Percentiles rank a stretch among this genome's conserved stretches.
Evolutionary conservation across 202 grass and related monocot species (phyloP).

Genomic region (Digitaria exilis): DNA sequence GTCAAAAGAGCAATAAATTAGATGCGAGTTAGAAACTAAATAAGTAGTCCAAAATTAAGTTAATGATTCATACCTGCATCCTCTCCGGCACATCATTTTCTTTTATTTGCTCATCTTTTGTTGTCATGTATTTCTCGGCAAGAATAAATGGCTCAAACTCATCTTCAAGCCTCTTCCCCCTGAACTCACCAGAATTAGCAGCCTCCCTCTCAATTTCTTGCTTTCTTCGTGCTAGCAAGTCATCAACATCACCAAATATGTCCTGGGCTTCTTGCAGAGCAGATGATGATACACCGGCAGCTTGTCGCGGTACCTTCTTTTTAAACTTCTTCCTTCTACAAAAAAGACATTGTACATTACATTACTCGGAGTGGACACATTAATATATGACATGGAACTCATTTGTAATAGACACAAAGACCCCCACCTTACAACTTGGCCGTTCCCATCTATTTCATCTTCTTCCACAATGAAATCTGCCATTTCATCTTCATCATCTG

Average conservation of each 20-base stretch:
- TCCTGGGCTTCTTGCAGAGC: conserved; percentile 92
- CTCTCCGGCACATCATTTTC: conserved; percentile 95
- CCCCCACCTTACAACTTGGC: conserved; percentile 71
- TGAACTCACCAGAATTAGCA: conserved; percentile 45
- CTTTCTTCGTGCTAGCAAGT: conserved; percentile 69
- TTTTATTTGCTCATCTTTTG: conserved; percentile 90
- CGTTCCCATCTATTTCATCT: conserved; percentile 80
- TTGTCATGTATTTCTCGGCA: conserved; percentile 97
- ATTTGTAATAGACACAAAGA: conserved; percentile 1
- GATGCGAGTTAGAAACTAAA: conserved; percentile 20
- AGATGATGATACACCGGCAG: conserved; percentile 83
- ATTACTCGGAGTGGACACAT: neutral
- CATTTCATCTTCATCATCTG: conserved; percentile 95
- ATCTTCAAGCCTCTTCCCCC: conserved; percentile 78
- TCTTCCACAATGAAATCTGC: conserved; percentile 94
- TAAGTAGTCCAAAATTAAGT: neutral
- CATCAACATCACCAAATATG: conserved; percentile 99
- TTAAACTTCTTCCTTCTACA: conserved; percentile 70
- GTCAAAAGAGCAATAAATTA: conserved; percentile 32
- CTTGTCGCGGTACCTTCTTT: conserved; percentile 70
- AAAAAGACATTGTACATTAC: neutral
- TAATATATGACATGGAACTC: neutral
- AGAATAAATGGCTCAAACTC: conserved; percentile 99
- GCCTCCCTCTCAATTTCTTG: conserved; percentile 77
- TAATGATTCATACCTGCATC: conserved; percentile 61